phyloP scores from a whole-genome alignment of 331 rosid genomes.

The Phaseolus coccineus region DNA sequence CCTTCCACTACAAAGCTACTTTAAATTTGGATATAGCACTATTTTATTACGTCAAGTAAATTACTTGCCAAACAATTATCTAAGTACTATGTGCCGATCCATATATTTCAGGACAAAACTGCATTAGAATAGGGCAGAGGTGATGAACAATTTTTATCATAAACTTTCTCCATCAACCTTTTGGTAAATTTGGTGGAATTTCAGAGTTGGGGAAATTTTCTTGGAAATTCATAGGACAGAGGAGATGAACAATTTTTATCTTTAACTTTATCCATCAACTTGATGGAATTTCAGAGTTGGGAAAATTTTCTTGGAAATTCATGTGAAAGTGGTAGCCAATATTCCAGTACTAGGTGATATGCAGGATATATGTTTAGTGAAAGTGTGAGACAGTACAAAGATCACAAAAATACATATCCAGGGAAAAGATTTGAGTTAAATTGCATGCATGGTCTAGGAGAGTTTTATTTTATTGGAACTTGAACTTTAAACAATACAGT shows the following conservation, averaged over 20 bases:
- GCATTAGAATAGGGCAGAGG: not conserved
- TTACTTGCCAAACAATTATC: slow-evolving; percentile 10
- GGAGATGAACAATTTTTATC: too few relatives aligned
- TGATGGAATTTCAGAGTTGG: too few relatives aligned
- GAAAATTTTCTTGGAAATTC: too few relatives aligned
- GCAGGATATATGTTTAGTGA: not conserved
- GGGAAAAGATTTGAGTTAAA: slow-evolving; percentile 6
- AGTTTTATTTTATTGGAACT: not conserved
- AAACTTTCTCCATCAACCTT: slow-evolving; percentile 7
- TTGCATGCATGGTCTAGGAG: slow-evolving; percentile 15
- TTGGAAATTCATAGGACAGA: slow-evolving; percentile 23
- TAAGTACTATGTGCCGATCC: not conserved
- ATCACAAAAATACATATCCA: not conserved
- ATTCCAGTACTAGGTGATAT: slow-evolving; percentile 22
- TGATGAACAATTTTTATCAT: not conserved
- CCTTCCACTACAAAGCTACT: not conserved
- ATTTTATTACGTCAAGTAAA: not conserved
- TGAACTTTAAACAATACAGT: not conserved
- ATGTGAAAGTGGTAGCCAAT: too few relatives aligned
- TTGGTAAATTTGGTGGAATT: not conserved
- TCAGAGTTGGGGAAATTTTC: slow-evolving; percentile 23
- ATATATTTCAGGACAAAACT: not conserved
- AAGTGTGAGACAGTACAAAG: slow-evolving; percentile 8
- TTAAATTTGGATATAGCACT: not conserved
- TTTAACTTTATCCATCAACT: too few relatives aligned